These are phyloP conservation scores for Pythium monospermum DNA, from an alignment of 352 stramenopile species.

Conservation along the genomic window DNA sequence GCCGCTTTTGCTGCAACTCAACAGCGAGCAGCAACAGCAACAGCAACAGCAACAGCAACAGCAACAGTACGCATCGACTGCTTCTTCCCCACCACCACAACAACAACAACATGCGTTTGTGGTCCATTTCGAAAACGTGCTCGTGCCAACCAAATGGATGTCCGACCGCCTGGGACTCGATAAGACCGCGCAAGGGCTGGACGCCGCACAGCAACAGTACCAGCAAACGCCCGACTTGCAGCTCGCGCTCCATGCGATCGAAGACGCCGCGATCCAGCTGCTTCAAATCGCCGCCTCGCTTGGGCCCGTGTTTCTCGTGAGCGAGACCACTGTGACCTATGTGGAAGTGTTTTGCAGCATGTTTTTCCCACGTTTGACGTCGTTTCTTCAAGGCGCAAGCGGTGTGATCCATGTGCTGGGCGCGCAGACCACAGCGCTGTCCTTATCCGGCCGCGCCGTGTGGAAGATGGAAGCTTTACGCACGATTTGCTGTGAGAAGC, in stretches of 20 bases:
- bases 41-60: background rate
- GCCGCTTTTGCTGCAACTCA: constrained; percentile 12
- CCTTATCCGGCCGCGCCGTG: constrained; percentile 7
- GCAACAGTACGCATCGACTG: background rate
- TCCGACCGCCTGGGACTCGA: constrained; percentile 15
- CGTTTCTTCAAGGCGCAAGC: constrained; percentile 10
- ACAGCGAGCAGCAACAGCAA: background rate
- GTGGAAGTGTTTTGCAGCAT: constrained; percentile 19
- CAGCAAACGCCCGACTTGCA: constrained; percentile 18
- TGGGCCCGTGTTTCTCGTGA: constrained; percentile 18
- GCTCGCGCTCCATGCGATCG: constrained; percentile 15
- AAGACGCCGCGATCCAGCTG: constrained; percentile 14
- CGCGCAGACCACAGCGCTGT: background rate
- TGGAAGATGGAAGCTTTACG: constrained; percentile 13
- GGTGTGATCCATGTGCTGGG: constrained; percentile 12
- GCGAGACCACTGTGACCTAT: constrained; percentile 13
- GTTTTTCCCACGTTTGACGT: constrained; percentile 15
- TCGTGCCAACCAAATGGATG: constrained; percentile 23
- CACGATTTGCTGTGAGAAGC: constrained; percentile 11
- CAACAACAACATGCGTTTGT: constrained; percentile 13
- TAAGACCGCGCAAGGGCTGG: constrained; percentile 13
- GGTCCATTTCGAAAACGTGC: constrained; percentile 20
- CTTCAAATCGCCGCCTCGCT: constrained; percentile 11
- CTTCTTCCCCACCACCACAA: too few species aligned
- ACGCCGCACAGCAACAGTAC: constrained; percentile 19